Conservation (phyloP, 208 protist species). For the Leishmania turanica region DNA sequence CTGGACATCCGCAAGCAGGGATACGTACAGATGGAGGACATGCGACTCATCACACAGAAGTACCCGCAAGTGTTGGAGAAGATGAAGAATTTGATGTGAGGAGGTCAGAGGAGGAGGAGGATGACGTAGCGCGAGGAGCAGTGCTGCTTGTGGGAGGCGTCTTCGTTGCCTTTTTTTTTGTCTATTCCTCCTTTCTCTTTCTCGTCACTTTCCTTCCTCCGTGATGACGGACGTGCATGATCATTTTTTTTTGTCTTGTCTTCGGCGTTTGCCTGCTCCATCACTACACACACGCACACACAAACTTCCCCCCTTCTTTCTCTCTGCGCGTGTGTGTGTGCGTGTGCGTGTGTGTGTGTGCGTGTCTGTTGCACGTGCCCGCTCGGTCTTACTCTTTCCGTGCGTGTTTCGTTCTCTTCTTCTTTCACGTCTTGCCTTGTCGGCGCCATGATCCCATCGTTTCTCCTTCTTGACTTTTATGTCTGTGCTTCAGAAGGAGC, state of each 20-base stretch:
- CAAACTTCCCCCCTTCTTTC: neutral
- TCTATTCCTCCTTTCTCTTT: neutral
- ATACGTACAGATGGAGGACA: slow-evolving; percentile 69
- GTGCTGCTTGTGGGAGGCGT: neutral
- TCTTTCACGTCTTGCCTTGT: neutral
- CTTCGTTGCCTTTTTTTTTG: neutral
- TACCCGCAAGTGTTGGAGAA: slow-evolving; percentile 91
- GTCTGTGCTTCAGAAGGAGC: neutral
- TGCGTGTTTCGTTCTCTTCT: neutral
- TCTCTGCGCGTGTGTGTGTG: neutral
- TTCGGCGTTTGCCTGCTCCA: slow-evolving; percentile 2
- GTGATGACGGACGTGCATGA: neutral
- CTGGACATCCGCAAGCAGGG: slow-evolving; percentile 84
- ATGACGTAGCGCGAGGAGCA: neutral
- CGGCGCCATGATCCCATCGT: neutral
- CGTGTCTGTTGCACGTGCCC: neutral
- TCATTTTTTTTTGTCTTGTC: neutral
- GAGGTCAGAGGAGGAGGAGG: neutral
- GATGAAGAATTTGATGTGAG: slow-evolving; percentile 85
- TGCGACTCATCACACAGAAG: slow-evolving; percentile 78
- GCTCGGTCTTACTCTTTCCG: neutral
- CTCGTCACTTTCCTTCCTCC: neutral
- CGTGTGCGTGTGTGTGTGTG: neutral
- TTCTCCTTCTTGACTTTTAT: neutral
- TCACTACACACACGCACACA: neutral